Percentiles rank a stretch among this genome's conserved stretches.
Conservation (phyloP, 148 eudicot species). For the Mesembryanthemum crystallinum region DNA sequence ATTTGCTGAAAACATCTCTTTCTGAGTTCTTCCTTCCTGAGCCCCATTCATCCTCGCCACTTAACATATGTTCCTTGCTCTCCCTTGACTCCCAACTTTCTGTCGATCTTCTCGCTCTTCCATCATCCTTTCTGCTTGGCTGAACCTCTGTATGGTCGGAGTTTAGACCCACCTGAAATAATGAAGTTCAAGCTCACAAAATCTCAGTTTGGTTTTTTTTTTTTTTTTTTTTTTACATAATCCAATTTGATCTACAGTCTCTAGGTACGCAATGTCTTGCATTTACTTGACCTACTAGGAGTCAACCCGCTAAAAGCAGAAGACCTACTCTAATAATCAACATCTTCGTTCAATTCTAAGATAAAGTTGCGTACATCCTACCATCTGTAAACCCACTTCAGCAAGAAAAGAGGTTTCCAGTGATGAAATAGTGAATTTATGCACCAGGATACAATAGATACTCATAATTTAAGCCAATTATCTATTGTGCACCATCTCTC, state of each 20-base stretch:
- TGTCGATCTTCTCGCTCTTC: constrained; percentile 22
- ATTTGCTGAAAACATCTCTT: constrained; percentile 35
- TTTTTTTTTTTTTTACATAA: not conserved
- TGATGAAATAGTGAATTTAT: not conserved
- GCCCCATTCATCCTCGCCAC: constrained; percentile 32
- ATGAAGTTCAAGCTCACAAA: not conserved
- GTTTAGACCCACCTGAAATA: constrained; percentile 31
- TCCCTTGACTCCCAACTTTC: constrained; percentile 17
- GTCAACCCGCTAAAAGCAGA: too few relatives aligned
- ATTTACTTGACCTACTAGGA: too few relatives aligned
- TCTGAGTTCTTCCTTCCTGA: constrained; percentile 30
- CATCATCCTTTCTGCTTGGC: constrained; percentile 13
- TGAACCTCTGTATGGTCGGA: constrained; percentile 27
- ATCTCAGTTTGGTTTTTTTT: not conserved
- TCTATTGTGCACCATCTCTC: not conserved
- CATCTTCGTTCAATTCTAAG: not conserved
- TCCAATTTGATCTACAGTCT: not conserved
- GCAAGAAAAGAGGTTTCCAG: not conserved
- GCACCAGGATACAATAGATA: not conserved
- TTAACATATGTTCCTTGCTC: constrained; percentile 25
- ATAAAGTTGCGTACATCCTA: not conserved
- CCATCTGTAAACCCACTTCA: not conserved
- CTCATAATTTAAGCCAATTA: not conserved
- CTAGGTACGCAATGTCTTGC: too few relatives aligned
- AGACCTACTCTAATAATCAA: not conserved